Evolutionary conservation across 2,329 filamentous ascomycete species (phyloP), one percentile per base, ranked within the genome.

Genomic region (Elsinoe batatas): DNA sequence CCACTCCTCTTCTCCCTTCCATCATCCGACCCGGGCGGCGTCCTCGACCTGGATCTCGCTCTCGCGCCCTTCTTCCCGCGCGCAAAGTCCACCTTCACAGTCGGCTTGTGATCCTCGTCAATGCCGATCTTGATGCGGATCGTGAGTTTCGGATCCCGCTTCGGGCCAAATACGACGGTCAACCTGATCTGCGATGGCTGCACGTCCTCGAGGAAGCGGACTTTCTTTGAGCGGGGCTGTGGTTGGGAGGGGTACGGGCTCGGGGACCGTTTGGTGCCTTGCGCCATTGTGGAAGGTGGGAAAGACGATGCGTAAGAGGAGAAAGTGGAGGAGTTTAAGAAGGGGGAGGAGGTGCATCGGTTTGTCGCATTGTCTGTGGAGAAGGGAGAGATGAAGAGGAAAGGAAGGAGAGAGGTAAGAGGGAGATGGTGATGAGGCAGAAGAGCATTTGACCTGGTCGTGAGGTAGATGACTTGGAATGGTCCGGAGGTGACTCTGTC

Each of bases 201-300:
- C n/a, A 54, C 51, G 18, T 59, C 56, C 33, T 59, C 53, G 42
- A 54, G 40, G 53, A 57, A 59, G n/a, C 53, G 53, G 7, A 58
- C 56, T 7, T 30, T 53, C 32, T 58, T 58, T 15, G 33, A 22
- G 36, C 32, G 35, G 8, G 17, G 35, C 50, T 17, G 35, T 32
- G 17, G 35, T 56, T 17, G 54, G 37, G 47, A 51, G 46, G 55
- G 47, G 22, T 36, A 57, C 4, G 55, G 47, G 46, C 37, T 51
- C 30, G 46, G 44, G 8, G 35, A 53, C 37, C 44, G 55, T 43
- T 51, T 57, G 47, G 42, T 47, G 20, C 53, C 53, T 37, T 26
- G 20, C 20, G 40, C 20, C 53, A 55, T 30, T 55, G 53, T 30
- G 36, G 38, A 20, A 33, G 47, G 17, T 51, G 32, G 33, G 37